phyloP scores from a whole-genome alignment of 148 eudicot species.

The Cornus controversa region DNA sequence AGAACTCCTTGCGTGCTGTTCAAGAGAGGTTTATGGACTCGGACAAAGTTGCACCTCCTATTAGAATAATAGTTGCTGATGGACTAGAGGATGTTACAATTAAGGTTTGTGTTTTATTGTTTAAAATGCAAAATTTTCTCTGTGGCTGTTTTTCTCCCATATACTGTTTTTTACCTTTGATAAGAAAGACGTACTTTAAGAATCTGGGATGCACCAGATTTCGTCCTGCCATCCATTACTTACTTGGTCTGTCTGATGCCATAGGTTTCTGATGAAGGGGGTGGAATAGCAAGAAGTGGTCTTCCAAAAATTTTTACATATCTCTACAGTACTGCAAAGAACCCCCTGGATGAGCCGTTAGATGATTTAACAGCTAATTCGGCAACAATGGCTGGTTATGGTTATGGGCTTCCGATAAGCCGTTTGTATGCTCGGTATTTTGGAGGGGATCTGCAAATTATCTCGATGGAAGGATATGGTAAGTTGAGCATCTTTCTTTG shows the following conservation, averaged over 20 bases:
- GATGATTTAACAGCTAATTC: constrained; percentile 56
- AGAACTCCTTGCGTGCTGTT: constrained; percentile 95
- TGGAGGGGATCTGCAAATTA: constrained; percentile 94
- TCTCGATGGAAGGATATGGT: constrained; percentile 99
- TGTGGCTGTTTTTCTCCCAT: background rate
- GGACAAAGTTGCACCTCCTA: constrained; percentile 77
- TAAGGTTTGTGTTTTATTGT: constrained; percentile 45
- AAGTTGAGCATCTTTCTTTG: constrained; percentile 10
- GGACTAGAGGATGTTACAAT: constrained; percentile 96
- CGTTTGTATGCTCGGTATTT: constrained; percentile 92
- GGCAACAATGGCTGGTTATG: constrained; percentile 95
- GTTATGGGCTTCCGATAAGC: constrained; percentile 91
- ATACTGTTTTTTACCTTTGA: background rate
- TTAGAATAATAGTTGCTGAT: constrained; percentile 90
- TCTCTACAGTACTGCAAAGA: constrained; percentile 92
- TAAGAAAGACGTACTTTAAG: too few relatives aligned
- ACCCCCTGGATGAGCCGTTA: constrained; percentile 57
- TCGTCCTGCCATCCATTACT: background rate
- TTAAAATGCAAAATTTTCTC: background rate
- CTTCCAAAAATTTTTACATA: constrained; percentile 89
- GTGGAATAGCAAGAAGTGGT: constrained; percentile 94
- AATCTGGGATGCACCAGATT: background rate
- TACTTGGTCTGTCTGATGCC: constrained; percentile 1
- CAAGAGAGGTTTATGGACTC: constrained; percentile 90
- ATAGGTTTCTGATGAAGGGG: constrained; percentile 99